A percentile compares a stretch with the other conserved stretches of the same genome.
Conservation (phyloP, 495 filamentous ascomycete genomes). For the Aspergillus biplanus region DNA sequence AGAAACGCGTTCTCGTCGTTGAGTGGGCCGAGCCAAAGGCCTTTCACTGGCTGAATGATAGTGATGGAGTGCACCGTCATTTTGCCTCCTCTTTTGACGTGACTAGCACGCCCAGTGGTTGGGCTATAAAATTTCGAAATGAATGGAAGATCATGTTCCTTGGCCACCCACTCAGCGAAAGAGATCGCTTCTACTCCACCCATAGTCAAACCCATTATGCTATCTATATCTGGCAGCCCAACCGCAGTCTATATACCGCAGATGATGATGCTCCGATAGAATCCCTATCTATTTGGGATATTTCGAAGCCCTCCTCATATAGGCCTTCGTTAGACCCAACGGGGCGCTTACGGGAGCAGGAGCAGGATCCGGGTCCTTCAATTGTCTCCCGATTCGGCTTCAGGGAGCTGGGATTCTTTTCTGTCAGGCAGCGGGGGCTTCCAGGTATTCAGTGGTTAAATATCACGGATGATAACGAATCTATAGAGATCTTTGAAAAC, state of each 20-base stretch:
- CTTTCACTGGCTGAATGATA: conserved; percentile 62
- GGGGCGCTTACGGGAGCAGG: conserved; percentile 37
- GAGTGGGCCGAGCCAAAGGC: conserved; percentile 67
- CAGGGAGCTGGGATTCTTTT: conserved; percentile 59
- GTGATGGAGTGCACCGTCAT: conserved; percentile 62
- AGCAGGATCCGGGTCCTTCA: conserved; percentile 45
- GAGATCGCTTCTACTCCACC: conserved; percentile 66
- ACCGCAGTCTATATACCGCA: conserved; percentile 58
- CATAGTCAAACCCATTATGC: conserved; percentile 67
- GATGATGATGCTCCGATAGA: conserved; percentile 65
- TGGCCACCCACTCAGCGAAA: conserved; percentile 60
- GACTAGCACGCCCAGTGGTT: conserved; percentile 32
- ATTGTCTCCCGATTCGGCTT: conserved; percentile 61
- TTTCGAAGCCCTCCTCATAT: conserved; percentile 57
- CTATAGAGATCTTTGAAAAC: conserved; percentile 54
- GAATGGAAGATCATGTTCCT: conserved; percentile 71
- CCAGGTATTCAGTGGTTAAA: conserved; percentile 57
- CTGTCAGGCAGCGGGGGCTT: conserved; percentile 58
- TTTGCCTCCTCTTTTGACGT: conserved; percentile 68
- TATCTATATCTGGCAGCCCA: conserved; percentile 69
- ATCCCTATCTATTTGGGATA: conserved; percentile 69
- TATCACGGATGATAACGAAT: conserved; percentile 50
- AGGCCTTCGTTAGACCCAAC: conserved; percentile 59
- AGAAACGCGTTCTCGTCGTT: conserved; percentile 58
- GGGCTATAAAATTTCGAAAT: conserved; percentile 58